phyloP scores from a whole-genome alignment of 2,329 filamentous ascomycete genomes.

The Ceratocystis huliohia region DNA sequence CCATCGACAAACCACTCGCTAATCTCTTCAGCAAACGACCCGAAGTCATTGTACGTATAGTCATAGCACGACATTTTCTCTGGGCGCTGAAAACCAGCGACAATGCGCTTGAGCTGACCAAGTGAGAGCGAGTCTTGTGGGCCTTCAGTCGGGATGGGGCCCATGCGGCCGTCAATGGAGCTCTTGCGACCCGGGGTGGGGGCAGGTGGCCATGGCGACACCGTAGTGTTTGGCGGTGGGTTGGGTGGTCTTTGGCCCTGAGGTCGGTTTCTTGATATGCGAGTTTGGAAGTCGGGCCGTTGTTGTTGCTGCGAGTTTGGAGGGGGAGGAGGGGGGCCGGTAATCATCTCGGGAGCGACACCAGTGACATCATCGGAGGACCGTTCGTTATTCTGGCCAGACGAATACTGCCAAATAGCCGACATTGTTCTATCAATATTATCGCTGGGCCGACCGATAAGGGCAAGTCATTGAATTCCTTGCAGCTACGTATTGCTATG shows the following conservation, averaged over 20 bases:
- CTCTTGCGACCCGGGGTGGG: conserved; percentile 20
- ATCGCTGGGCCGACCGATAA: not conserved
- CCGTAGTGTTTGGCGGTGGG: not conserved
- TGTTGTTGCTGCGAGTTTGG: conserved; percentile 9
- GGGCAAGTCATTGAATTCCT: not conserved
- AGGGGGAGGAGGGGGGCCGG: conserved; percentile 5
- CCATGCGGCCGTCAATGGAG: conserved; percentile 26
- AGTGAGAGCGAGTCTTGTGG: conserved; percentile 57
- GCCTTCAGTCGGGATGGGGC: conserved; percentile 27
- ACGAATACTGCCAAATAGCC: conserved; percentile 13
- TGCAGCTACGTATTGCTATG: not conserved
- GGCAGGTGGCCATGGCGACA: conserved; percentile 3
- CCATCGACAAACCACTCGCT: conserved; percentile 97
- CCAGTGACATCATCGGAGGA: conserved; percentile 16
- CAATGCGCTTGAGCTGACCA: conserved; percentile 58
- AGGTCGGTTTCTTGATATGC: not conserved
- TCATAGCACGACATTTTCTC: conserved; percentile 63
- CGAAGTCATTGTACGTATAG: conserved; percentile 65
- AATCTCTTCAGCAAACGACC: conserved; percentile 70
- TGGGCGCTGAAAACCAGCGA: conserved; percentile 57
- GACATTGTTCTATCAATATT: conserved; percentile 12
- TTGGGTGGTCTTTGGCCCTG: conserved; percentile 8
- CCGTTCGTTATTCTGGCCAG: conserved; percentile 12
- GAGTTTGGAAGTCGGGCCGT: conserved; percentile 9
- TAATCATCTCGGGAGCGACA: conserved; percentile 11